Percentiles rank a stretch among this genome's conserved stretches.
Evolutionary conservation across 306 rosid genomes (phyloP).

Genomic region (Citrullus mucosospermus): DNA sequence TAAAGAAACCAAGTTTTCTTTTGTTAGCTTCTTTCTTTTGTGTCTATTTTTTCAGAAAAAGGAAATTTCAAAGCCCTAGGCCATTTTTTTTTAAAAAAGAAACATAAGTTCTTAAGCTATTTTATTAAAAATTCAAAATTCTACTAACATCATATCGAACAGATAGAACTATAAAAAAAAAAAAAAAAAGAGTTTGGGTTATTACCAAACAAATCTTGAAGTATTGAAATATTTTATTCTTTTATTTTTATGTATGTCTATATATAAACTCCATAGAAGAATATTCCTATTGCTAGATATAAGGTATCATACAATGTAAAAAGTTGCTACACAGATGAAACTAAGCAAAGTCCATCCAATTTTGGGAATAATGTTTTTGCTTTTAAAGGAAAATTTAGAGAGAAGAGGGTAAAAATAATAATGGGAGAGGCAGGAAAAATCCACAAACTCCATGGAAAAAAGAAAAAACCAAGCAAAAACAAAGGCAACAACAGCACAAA

Average conservation of each 20-base stretch:
- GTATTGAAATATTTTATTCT: background rate
- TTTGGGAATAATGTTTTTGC: background rate
- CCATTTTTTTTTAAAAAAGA: background rate
- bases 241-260: background rate
- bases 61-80: background rate
- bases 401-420: background rate
- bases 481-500: background rate
- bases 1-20: background rate
- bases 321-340: constrained; percentile 3
- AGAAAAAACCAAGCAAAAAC: background rate
- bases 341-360: constrained; percentile 5
- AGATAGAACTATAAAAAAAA: too few relatives aligned
- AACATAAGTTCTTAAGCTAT: too few relatives aligned
- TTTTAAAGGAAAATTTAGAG: background rate
- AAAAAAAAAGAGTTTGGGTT: background rate
- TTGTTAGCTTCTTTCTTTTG: background rate
- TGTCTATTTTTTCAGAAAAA: background rate
- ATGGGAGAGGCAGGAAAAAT: background rate
- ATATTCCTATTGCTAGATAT: background rate
- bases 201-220: background rate
- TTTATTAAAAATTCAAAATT: too few relatives aligned
- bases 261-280: background rate
- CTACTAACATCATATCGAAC: too few relatives aligned
- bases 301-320: background rate
- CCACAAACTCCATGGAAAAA: background rate